Evolutionary conservation across 2,329 filamentous ascomycete genomes (phyloP), one percentile per base, ranked within the genome.

Genomic region (Fusarium agapanthi): DNA sequence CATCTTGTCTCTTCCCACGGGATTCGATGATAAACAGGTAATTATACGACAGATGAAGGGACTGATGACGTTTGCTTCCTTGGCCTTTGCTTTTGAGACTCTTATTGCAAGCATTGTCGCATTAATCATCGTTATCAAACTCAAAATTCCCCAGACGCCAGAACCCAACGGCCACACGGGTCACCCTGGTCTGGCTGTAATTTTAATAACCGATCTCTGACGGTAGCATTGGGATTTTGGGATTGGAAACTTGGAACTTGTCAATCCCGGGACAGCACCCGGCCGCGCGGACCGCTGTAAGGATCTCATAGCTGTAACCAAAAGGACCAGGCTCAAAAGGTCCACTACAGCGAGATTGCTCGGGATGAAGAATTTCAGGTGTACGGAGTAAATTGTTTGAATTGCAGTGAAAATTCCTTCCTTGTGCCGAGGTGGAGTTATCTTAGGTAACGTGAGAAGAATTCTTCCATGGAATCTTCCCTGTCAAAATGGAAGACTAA

Each of bases 261-360:
- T 54, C 53, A 61, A 68, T 47, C 60, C 58, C 65, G 40, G 65
- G 34, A 50, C 43, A 32, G 34, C 35, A 53, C 45, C 69, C 69
- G 65, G 59, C 51, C 58, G 43, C 43, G 60, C 64, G 59, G 69
- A 65, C 65, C 40, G 38, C 22, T 44, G 61, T 68, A 65, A 38
- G 68, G 68, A 51, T 47, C 24, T 56, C 15, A 38, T 24, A 47
- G 26, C 15, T 28, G 55, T n/a, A 43, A 54, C 58, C 44, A 43
- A 69, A 67, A 45, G 51, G 41, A 44, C 43, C 66, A 69, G 41
- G 50, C 53, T 54, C 22, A 58, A 64, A 43, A 58, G 53, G 41
- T 41, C 69, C 64, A 72, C 69, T 35, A 18, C 20, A 66, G 69
- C 69, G 69, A 72, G 65, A 72, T 72, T 72, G 70, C 69, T 65